Evolutionary conservation across 202 grass and related monocot species (phyloP).

Genomic region (Brachypodium distachyon): DNA sequence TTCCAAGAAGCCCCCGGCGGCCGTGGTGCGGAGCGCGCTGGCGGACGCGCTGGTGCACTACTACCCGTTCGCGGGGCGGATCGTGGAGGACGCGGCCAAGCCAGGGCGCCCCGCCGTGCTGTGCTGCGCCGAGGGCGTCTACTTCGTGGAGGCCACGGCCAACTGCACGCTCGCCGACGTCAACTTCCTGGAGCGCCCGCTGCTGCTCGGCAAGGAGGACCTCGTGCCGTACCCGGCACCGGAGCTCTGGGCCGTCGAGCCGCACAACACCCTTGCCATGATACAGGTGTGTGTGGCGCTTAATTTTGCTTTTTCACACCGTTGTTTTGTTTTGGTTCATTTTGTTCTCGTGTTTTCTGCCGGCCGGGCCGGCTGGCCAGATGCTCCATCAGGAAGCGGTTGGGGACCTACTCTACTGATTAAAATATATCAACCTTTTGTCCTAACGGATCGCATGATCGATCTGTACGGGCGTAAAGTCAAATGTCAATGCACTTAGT

Average conservation of each 20-base stretch:
- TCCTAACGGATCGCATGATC: too few species aligned
- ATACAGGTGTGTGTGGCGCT: constrained; percentile 58
- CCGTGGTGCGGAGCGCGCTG: constrained; percentile 48
- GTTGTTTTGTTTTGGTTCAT: background rate
- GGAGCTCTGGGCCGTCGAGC: constrained; percentile 53
- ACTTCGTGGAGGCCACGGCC: constrained; percentile 78
- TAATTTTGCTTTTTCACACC: background rate
- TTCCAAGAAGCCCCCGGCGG: constrained; percentile 35
- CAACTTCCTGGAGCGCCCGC: constrained; percentile 76
- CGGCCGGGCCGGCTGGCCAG: too few species aligned
- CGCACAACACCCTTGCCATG: constrained; percentile 77
- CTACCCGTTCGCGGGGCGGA: constrained; percentile 70
- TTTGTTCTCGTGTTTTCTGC: background rate
- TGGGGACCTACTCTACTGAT: background rate
- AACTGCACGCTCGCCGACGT: constrained; percentile 86
- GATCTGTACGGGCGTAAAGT: too few species aligned
- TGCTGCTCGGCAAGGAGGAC: constrained; percentile 64
- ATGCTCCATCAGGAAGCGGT: background rate
- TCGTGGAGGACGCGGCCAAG: constrained; percentile 38
- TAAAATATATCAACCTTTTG: too few species aligned
- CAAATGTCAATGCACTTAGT: too few species aligned
- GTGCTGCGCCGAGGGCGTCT: constrained; percentile 65
- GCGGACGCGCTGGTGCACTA: constrained; percentile 65
- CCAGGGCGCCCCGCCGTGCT: constrained; percentile 38
- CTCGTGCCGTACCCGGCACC: constrained; percentile 61